Evolutionary conservation across 2,329 filamentous ascomycete genomes (phyloP).

Genomic region (Helotiales sp.): DNA sequence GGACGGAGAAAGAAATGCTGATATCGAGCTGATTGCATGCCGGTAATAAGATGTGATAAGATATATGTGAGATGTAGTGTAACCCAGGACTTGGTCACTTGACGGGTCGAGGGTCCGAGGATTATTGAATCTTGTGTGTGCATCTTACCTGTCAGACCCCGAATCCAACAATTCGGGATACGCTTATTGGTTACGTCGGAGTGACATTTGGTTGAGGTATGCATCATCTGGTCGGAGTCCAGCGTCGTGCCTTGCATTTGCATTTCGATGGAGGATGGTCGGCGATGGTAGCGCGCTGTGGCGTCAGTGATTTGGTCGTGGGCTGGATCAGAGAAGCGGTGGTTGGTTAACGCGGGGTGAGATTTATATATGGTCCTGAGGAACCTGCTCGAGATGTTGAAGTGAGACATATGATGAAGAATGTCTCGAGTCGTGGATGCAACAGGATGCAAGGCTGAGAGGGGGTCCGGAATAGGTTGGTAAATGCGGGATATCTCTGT

Average conservation of each 20-base stretch:
- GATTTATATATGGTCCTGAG: too few relatives aligned
- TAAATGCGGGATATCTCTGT: neutral
- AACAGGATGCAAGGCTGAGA: neutral
- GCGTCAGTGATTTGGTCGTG: neutral
- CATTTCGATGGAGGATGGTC: constrained; percentile 1
- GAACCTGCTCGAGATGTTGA: neutral
- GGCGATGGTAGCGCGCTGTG: neutral
- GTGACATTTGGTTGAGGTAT: neutral
- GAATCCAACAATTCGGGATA: neutral
- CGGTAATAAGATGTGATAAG: too few relatives aligned
- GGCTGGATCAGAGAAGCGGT: neutral
- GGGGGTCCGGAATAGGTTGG: neutral
- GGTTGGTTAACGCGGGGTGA: neutral
- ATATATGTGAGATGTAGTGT: neutral
- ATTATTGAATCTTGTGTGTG: neutral
- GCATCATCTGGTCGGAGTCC: constrained; percentile 20
- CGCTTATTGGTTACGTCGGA: too few relatives aligned
- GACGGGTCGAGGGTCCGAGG: neutral
- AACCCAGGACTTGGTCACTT: constrained; percentile 3
- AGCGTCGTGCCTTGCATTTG: constrained; percentile 21
- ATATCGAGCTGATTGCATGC: neutral
- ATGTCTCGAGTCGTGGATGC: constrained; percentile 1
- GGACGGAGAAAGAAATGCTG: neutral
- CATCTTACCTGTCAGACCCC: constrained; percentile 1
- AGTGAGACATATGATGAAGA: constrained; percentile 5